A percentile compares a stretch with the other conserved stretches of the same genome.
These are phyloP conservation scores for Cyclaneusma minus DNA, from an alignment of 2,329 filamentous ascomycete genomes.

Conservation along the genomic window DNA sequence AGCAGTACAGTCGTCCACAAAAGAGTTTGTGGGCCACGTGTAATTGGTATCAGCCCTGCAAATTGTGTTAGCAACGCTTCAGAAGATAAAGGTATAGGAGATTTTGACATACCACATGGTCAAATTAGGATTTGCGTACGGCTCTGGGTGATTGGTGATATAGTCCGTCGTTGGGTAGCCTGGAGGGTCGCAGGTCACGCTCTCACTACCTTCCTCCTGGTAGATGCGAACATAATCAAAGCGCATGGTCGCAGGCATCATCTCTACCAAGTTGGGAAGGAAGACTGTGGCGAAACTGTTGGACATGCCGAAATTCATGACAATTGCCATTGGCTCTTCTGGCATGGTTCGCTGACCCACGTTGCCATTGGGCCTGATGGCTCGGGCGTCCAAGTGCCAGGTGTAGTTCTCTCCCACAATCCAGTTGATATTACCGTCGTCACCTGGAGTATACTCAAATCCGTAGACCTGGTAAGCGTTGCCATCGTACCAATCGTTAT, in stretches of 20 bases:
- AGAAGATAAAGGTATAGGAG: neutral
- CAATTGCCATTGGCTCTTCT: conserved; percentile 49
- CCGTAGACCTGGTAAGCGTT: conserved; percentile 46
- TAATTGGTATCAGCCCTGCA: conserved; percentile 34
- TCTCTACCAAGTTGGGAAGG: conserved; percentile 32
- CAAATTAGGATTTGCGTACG: conserved; percentile 48
- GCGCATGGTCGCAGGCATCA: conserved; percentile 49
- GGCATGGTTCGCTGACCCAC: conserved; percentile 49
- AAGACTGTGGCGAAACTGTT: conserved; percentile 48
- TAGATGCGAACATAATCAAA: conserved; percentile 60
- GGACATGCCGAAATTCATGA: conserved; percentile 59
- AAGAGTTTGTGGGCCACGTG: conserved; percentile 43
- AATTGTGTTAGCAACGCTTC: conserved; percentile 10
- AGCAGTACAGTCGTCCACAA: conserved; percentile 37
- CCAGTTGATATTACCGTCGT: conserved; percentile 47
- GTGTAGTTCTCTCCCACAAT: conserved; percentile 49
- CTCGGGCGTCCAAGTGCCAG: conserved; percentile 43
- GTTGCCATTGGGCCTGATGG: conserved; percentile 54
- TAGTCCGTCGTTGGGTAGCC: conserved; percentile 53
- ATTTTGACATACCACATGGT: conserved; percentile 39
- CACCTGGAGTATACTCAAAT: conserved; percentile 47
- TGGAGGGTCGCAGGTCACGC: conserved; percentile 50
- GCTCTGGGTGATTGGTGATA: conserved; percentile 42
- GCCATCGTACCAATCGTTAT: conserved; percentile 52
- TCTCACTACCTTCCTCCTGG: conserved; percentile 40